Evolutionary conservation across 2,329 filamentous ascomycete species (phyloP).

Genomic region (Diaporthe helianthi): DNA sequence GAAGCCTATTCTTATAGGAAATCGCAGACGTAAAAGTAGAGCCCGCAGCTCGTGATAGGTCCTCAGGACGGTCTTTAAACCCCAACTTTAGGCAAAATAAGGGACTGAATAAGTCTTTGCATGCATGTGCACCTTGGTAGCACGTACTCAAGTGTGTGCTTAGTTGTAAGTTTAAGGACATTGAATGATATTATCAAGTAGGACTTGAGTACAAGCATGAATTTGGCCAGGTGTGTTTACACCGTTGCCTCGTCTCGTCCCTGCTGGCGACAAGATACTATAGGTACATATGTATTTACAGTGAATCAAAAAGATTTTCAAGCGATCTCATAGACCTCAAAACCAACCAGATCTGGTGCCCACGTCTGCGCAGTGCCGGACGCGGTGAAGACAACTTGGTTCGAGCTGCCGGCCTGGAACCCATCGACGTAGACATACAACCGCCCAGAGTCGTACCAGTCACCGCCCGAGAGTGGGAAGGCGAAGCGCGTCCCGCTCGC

Average conservation of each 20-base stretch:
- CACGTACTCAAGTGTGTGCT: not conserved
- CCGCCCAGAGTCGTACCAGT: slow-evolving; percentile 58
- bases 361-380: slow-evolving; percentile 36
- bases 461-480: slow-evolving; percentile 56
- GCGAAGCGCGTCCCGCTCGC: slow-evolving; percentile 51
- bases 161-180: not conserved
- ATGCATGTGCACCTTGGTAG: too few species aligned
- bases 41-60: too few species aligned
- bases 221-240: not conserved
- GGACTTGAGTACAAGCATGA: not conserved
- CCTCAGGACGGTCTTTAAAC: too few species aligned
- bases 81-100: too few species aligned
- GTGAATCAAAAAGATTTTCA: not conserved
- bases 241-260: not conserved
- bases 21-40: too few species aligned
- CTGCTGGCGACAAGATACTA: not conserved
- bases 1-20: too few species aligned
- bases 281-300: too few species aligned
- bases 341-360: slow-evolving; percentile 53
- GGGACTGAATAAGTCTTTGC: too few species aligned
- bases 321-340: slow-evolving; percentile 44
- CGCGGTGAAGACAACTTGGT: slow-evolving; percentile 46
- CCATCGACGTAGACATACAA: slow-evolving; percentile 53
- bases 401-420: slow-evolving; percentile 50
- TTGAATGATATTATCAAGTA: not conserved